Percentiles rank a stretch among this genome's conserved stretches.
phyloP scores from a whole-genome alignment of 805 yeast genomes.

The Yamadazyma phyllophila region DNA sequence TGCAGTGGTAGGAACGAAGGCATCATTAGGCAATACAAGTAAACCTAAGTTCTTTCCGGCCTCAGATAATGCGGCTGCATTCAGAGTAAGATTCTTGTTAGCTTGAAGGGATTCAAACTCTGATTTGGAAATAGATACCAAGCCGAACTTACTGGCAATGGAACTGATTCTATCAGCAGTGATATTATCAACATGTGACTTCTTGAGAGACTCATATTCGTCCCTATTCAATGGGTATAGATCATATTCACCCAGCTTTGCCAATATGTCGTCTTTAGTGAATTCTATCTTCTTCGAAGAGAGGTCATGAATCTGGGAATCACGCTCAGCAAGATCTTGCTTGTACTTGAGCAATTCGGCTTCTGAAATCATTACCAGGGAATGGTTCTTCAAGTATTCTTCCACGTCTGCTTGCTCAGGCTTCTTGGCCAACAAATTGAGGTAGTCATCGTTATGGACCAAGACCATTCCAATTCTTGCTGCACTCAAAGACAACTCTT shows the following conservation, averaged over 20 bases:
- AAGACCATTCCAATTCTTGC: constrained; percentile 25
- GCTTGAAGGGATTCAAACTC: constrained; percentile 11
- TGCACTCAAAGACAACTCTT: constrained; percentile 27
- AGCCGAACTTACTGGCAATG: constrained; percentile 42
- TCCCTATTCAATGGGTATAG: constrained; percentile 28
- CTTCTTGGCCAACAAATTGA: constrained; percentile 12
- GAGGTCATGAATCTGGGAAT: constrained; percentile 23
- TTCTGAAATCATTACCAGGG: constrained; percentile 26
- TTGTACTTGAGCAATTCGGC: constrained; percentile 23
- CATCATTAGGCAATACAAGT: constrained; percentile 55
- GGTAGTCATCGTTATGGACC: constrained; percentile 19
- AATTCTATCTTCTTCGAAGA: constrained; percentile 9
- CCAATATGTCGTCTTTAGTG: constrained; percentile 23
- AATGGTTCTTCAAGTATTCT: constrained; percentile 19
- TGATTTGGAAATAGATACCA: constrained; percentile 17
- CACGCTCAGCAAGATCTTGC: constrained; percentile 29
- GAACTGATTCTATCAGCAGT: constrained; percentile 14
- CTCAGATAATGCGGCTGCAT: constrained; percentile 26
- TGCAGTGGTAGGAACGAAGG: constrained; percentile 62
- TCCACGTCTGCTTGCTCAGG: constrained; percentile 18
- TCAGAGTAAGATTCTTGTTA: constrained; percentile 13
- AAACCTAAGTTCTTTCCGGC: constrained; percentile 47
- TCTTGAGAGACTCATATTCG: constrained; percentile 29
- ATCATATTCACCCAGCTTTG: constrained; percentile 29
- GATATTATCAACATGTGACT: constrained; percentile 11